These are phyloP conservation scores for Diatrype stigma DNA, from an alignment of 2,329 filamentous ascomycete genomes.

Conservation along the genomic window DNA sequence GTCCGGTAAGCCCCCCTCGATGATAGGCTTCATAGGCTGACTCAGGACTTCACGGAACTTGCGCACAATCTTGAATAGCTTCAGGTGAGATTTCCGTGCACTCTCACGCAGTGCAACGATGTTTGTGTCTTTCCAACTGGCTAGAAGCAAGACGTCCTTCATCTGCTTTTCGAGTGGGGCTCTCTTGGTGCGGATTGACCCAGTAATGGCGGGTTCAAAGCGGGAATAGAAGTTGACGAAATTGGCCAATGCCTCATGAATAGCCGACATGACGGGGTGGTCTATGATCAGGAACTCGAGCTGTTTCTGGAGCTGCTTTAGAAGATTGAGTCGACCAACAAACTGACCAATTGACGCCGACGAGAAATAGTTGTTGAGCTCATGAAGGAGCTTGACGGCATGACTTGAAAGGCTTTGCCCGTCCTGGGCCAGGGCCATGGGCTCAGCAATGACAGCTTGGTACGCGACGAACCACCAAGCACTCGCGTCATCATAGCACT, in stretches of 20 bases:
- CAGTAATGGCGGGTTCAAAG: slow-evolving; percentile 62
- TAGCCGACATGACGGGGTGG: slow-evolving; percentile 50
- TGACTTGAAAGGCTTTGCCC: slow-evolving; percentile 59
- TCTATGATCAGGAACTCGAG: slow-evolving; percentile 58
- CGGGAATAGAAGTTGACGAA: slow-evolving; percentile 72
- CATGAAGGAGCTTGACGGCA: slow-evolving; percentile 65
- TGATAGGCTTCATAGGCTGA: slow-evolving; percentile 66
- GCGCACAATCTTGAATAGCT: slow-evolving; percentile 83
- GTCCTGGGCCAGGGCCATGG: slow-evolving; percentile 60
- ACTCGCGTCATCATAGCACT: slow-evolving; percentile 71
- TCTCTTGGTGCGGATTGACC: slow-evolving; percentile 64
- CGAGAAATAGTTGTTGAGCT: slow-evolving; percentile 74
- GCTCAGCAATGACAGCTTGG: slow-evolving; percentile 76
- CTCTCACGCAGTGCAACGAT: slow-evolving; percentile 86
- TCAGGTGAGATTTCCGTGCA: slow-evolving; percentile 83
- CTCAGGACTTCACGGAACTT: slow-evolving; percentile 81
- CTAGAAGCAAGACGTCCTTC: slow-evolving; percentile 86
- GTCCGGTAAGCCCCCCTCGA: slow-evolving; percentile 57
- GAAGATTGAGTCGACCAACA: slow-evolving; percentile 63
- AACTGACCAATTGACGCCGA: slow-evolving; percentile 81
- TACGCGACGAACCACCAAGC: slow-evolving; percentile 98
- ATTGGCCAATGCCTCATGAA: slow-evolving; percentile 66
- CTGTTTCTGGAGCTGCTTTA: slow-evolving; percentile 63
- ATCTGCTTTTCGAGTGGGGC: slow-evolving; percentile 81
- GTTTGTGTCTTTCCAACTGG: slow-evolving; percentile 98